Base-by-base conservation (phyloP, 2,329 filamentous ascomycete genomes). In the Sclerotinia borealis region DNA sequence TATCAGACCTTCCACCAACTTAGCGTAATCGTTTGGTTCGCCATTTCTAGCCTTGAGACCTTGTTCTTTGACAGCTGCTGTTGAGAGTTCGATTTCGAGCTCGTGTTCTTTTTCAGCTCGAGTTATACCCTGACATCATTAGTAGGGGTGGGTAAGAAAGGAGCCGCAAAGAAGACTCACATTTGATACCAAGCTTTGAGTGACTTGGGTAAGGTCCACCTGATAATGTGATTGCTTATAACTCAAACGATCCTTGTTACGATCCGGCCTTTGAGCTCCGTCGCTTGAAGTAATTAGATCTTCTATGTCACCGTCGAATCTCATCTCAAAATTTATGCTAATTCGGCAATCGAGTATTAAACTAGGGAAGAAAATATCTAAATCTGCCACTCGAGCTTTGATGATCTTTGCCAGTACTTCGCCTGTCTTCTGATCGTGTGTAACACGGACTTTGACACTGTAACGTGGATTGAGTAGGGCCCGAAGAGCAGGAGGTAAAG, bases 261-360 rank as follows among this genome's bases (percentile, higher is more conserved):
- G 86, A 71, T 91, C 87, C 8, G 82, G 78, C 68, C 64, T 52
- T 5, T 68, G 68, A 15, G 71, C 70, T 43, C 75, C 76, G 29
- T 81, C 79, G 10, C 74, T 71, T 15, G 75, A 71, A 4, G 80
- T 75, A 0, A 78, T 74, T 3, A 86, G 75, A 27, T 79, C 78
- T 9, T 86, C 80, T 0, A 90, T 72, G 1, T 85, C 80, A 29
- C 92, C 91, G 4, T 92, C 83, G 79, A 88, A 96, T 61, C 88
- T 84, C 84, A 96, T 92, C 84, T 99, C 96, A 2, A 99, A 83
- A 73, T 96, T 98, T 72, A 99, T 87, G 71, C 92, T 96, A 69
- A 99, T 88, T 13, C 95, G 90, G 77, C 92, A 96, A 76, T 99
- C 95, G 72, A 97, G 90, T 3, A 85, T 85, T 10, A 83, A 84